Evolutionary conservation across 495 filamentous ascomycete species (phyloP).

Genomic region (Annulohypoxylon bovei): DNA sequence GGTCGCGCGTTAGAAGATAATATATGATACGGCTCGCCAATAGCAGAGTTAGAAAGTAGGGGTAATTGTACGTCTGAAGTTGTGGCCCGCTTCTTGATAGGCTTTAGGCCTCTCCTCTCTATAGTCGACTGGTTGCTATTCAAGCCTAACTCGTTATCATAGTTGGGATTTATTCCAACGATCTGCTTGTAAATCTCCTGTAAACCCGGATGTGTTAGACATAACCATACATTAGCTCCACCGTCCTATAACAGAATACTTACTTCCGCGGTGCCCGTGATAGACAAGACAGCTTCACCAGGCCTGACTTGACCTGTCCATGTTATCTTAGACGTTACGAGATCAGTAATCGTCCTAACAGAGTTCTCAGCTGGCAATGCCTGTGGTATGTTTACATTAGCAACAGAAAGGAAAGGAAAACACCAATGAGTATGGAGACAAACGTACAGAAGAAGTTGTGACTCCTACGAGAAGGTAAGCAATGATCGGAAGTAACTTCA

Average conservation of each 20-base stretch:
- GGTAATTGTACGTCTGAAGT: constrained; percentile 24
- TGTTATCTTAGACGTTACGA: constrained; percentile 16
- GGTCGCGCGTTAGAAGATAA: background rate
- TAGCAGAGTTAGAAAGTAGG: background rate
- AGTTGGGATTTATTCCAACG: constrained; percentile 29
- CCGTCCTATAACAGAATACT: background rate
- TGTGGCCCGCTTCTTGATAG: constrained; percentile 25
- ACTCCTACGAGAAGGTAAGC: constrained; percentile 11
- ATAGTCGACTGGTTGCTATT: constrained; percentile 23
- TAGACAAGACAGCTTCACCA: constrained; percentile 14
- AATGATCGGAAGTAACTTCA: constrained; percentile 21
- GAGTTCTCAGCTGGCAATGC: constrained; percentile 17
- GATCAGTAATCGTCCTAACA: background rate
- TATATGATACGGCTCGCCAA: background rate
- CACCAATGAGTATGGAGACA: background rate
- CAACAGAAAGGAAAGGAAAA: background rate
- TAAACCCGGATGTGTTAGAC: background rate
- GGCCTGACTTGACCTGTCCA: constrained; percentile 26
- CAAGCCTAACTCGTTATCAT: constrained; percentile 29
- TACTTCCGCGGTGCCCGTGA: constrained; percentile 31
- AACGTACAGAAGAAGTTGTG: constrained; percentile 15
- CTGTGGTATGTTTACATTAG: constrained; percentile 7
- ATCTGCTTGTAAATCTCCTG: constrained; percentile 34
- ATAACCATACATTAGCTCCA: background rate
- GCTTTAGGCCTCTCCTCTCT: constrained; percentile 14